phyloP scores from a whole-genome alignment of 2,329 filamentous ascomycete genomes.

The Davidsoniella virescens region DNA sequence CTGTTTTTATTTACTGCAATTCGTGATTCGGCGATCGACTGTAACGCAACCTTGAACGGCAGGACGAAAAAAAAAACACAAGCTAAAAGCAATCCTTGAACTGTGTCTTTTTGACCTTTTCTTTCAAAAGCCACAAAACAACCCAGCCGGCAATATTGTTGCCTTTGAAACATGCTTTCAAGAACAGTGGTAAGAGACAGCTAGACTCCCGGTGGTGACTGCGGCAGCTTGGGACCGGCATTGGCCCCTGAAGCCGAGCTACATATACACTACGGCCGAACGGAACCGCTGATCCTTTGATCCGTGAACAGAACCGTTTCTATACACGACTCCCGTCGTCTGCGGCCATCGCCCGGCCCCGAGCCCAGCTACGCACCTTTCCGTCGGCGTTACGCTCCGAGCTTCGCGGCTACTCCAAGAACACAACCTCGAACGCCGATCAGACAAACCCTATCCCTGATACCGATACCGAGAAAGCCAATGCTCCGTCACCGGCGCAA shows the following conservation, averaged over 20 bases:
- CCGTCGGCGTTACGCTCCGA: not conserved
- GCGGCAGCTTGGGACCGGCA: not conserved
- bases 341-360: not conserved
- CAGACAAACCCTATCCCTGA: not conserved
- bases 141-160: not conserved
- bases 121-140: no score
- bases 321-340: conserved; percentile 4
- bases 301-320: not conserved
- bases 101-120: not conserved
- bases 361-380: not conserved
- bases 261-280: not conserved
- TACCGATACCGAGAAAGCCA: no score
- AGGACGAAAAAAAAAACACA: no score
- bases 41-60: not conserved
- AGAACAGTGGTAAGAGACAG: conserved; percentile 1
- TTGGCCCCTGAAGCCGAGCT: not conserved
- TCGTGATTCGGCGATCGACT: not conserved
- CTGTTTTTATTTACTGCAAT: not conserved
- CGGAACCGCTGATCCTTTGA: not conserved
- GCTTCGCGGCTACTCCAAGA: conserved; percentile 1
- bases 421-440: not conserved
- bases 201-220: not conserved
- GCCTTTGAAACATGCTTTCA: not conserved
- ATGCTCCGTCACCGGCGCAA: not conserved
- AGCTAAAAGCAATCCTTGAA: no score